Percentiles rank a stretch among this genome's conserved stretches.
phyloP scores from a whole-genome alignment of 75 land plant species.

The Picea sitchensis region DNA sequence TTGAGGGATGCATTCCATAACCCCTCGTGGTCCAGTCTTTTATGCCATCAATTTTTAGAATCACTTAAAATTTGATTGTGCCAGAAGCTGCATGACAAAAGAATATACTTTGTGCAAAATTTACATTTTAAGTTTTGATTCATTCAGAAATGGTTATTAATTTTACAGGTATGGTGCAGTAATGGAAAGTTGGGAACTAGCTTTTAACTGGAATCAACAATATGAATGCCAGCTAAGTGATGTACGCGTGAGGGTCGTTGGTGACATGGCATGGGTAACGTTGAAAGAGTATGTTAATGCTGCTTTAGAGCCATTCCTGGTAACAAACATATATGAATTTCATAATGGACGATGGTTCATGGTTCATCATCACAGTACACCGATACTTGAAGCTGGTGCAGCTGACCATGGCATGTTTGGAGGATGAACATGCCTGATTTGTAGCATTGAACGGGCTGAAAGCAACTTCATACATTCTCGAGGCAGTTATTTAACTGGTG shows the following conservation, averaged over 20 bases:
- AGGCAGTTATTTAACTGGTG: constrained; percentile 1
- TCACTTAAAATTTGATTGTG: background rate
- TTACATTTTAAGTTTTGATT: constrained; percentile 9
- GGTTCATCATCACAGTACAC: constrained; percentile 79
- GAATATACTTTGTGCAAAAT: background rate
- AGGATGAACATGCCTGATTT: background rate
- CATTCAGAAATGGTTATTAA: background rate
- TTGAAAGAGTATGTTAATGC: constrained; percentile 64
- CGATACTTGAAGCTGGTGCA: constrained; percentile 30
- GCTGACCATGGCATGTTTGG: constrained; percentile 14
- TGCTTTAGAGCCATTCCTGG: constrained; percentile 54
- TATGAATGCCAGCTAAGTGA: constrained; percentile 60
- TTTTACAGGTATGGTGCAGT: constrained; percentile 64
- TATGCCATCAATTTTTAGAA: too few relatives aligned
- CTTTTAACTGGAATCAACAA: constrained; percentile 62
- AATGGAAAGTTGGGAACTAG: constrained; percentile 70
- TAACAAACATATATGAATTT: constrained; percentile 79
- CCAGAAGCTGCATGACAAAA: background rate
- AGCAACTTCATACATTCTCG: background rate
- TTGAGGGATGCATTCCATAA: too few relatives aligned
- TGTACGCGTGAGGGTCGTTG: constrained; percentile 58
- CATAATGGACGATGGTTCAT: constrained; percentile 77
- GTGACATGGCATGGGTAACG: constrained; percentile 86
- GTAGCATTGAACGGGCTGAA: background rate
- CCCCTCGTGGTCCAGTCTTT: too few relatives aligned